phyloP scores from a whole-genome alignment of 2,329 filamentous ascomycete genomes.

The Aspergillus sp. region DNA sequence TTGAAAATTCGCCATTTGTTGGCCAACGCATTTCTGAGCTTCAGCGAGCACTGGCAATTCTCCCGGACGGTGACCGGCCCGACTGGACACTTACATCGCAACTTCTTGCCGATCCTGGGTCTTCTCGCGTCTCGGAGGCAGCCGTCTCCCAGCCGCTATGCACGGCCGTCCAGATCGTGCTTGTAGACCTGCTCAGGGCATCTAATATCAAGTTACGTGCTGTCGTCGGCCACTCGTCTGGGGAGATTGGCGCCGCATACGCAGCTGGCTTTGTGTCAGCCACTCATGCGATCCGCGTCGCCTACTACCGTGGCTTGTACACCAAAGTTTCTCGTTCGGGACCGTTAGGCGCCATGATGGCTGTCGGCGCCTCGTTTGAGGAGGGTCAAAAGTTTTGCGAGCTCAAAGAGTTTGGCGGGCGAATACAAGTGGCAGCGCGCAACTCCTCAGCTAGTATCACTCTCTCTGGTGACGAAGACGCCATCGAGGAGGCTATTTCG shows the following conservation, averaged over 20 bases:
- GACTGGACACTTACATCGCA: constrained; percentile 6
- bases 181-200: constrained; percentile 9
- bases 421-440: constrained; percentile 1
- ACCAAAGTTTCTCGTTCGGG: constrained; percentile 4
- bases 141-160: constrained; percentile 10
- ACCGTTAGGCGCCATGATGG: constrained; percentile 19
- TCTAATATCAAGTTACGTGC: constrained; percentile 22
- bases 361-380: constrained; percentile 13
- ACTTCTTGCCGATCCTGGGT: not conserved
- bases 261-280: constrained; percentile 15
- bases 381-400: constrained; percentile 1
- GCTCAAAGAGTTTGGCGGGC: not conserved
- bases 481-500: constrained; percentile 3
- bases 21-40: constrained; percentile 8
- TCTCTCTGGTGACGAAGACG: constrained; percentile 3
- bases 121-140: constrained; percentile 4
- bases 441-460: constrained; percentile 5
- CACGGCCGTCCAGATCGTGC: constrained; percentile 11
- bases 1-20: constrained; percentile 5
- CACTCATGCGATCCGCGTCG: constrained; percentile 14
- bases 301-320: constrained; percentile 16
- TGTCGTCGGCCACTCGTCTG: constrained; percentile 40
- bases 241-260: constrained; percentile 37
- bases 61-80: constrained; percentile 15
- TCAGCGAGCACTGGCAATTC: constrained; percentile 9